Evolutionary conservation across 2,329 filamentous ascomycete genomes (phyloP).

Genomic region (Volutella citrinella): DNA sequence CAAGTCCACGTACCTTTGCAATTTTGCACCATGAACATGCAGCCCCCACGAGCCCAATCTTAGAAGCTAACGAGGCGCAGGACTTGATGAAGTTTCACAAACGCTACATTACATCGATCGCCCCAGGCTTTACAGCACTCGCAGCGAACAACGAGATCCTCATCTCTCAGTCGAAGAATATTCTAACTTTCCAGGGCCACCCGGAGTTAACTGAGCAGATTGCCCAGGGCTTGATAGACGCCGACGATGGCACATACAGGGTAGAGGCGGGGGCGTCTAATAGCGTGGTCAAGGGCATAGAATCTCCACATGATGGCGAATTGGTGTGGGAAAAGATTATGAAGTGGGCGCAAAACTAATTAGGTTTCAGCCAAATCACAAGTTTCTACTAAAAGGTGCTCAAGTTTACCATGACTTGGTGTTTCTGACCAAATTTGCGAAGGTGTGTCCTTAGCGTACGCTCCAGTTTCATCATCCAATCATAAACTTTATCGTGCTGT

Average conservation of each 20-base stretch:
- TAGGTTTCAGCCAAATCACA: background rate
- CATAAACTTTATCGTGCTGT: no score
- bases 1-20: no score
- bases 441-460: no score
- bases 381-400: no score
- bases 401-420: background rate
- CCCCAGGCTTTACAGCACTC: slow-evolving; percentile 2
- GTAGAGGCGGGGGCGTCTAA: background rate
- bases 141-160: slow-evolving; percentile 5
- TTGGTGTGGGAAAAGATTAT: background rate
- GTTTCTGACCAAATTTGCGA: background rate
- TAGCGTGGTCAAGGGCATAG: background rate
- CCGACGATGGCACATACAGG: slow-evolving; percentile 4
- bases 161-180: background rate
- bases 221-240: slow-evolving; percentile 1
- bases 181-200: slow-evolving; percentile 7
- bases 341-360: background rate
- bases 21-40: no score
- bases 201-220: slow-evolving; percentile 6
- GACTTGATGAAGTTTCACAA: slow-evolving; percentile 10
- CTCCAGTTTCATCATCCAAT: no score
- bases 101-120: background rate
- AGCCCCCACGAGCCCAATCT: no score
- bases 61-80: background rate
- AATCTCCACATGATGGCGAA: background rate